These are phyloP conservation scores for Glonium stellatum DNA, from an alignment of 495 filamentous ascomycete genomes.

Conservation along the genomic window DNA sequence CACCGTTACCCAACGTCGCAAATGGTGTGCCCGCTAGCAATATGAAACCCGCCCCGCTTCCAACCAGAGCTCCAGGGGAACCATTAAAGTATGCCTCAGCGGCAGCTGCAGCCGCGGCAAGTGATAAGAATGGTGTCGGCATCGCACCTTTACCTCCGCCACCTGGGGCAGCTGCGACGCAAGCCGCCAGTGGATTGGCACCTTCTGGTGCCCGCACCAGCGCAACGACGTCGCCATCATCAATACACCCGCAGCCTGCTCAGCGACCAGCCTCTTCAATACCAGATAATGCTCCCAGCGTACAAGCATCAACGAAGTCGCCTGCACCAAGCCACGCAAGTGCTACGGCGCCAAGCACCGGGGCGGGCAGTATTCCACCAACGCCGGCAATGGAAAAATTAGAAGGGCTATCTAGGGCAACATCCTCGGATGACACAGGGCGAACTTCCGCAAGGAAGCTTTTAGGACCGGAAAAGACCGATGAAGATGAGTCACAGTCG, in stretches of 20 bases:
- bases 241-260: conserved; percentile 48
- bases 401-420: conserved; percentile 35
- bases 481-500: conserved; percentile 26
- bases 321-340: conserved; percentile 43
- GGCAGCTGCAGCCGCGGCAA: conserved; percentile 88
- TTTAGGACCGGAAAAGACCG: conserved; percentile 10
- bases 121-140: conserved; percentile 79
- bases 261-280: conserved; percentile 40
- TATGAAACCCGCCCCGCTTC: conserved; percentile 91
- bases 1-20: conserved; percentile 53
- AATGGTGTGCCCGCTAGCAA: conserved; percentile 46
- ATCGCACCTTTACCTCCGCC: conserved; percentile 87
- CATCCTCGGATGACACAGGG: conserved; percentile 20
- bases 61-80: conserved; percentile 76
- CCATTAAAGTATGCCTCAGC: conserved; percentile 94
- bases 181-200: conserved; percentile 10
- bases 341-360: conserved; percentile 31
- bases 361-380: conserved; percentile 36
- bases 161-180: conserved; percentile 49
- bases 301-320: conserved; percentile 43
- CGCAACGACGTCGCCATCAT: conserved; percentile 40
- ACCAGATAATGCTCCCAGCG: conserved; percentile 37
- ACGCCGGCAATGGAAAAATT: conserved; percentile 43
- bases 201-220: conserved; percentile 28
- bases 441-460: conserved; percentile 9